Base-by-base conservation (phyloP, 1,139 yeast species). In the Pneumocystis canis region DNA sequence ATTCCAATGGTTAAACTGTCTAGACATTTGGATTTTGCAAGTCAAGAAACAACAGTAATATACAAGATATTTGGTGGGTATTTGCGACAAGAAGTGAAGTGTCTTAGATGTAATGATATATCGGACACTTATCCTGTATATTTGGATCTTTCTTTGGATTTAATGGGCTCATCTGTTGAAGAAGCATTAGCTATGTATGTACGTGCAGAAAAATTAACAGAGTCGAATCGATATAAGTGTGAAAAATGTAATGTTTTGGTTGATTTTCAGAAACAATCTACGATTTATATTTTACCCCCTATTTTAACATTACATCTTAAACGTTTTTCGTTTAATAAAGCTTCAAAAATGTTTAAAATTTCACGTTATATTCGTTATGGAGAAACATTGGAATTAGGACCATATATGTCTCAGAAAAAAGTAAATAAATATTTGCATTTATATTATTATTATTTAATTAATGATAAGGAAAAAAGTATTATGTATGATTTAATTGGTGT, bases 21-120 rank as follows among this genome's bases (percentile, higher is more conserved):
- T 60, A 61, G 63, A 41, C 59, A 47, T 5, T 64, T 68, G 14
- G 66, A 65, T 28, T 67, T 66, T 41, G 64, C 69, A 5, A 60
- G 67, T 30, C 65, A 69, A 39, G 70, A 88, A 69, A 80, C 85
- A 67, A 86, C 95, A 61, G 84, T 90, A 37, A 78, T 92, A 30
- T 90, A 92, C 73, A 96, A 90, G 71, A 87, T 92, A 28, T 92
- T 92, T 75, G 98, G 97, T 33, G 98, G 98, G 2, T 76, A 88
- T 61, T 76, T 90, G 65, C 82, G 85, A 69, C 98, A 92, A 75
- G 80, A 82, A 59, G 95, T 92, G 53, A 84, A 88, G 0, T 92
- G 98, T 75, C 81, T 81, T 66, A 81, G 78, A 62, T 92, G 98
- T 75, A 82, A 84, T 20, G 82, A 86, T 69, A 82, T 87, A 28